These are phyloP conservation scores for Boletus putidus DNA, from an alignment of 1,284 basidiomycete genomes.

Conservation along the genomic window DNA sequence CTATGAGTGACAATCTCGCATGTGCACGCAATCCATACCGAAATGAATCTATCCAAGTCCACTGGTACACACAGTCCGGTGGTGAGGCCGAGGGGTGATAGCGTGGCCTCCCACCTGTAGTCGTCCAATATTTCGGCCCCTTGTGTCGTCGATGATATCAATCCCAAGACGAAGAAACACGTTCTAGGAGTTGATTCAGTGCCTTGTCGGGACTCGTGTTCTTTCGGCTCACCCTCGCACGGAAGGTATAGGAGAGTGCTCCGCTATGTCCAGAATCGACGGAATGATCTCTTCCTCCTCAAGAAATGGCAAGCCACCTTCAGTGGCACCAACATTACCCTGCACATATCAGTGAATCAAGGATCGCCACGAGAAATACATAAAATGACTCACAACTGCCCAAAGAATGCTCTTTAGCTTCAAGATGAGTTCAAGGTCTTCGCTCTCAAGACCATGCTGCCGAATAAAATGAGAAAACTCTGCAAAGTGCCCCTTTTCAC, in stretches of 20 bases:
- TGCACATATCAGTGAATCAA: constrained; percentile 37
- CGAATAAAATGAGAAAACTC: constrained; percentile 92
- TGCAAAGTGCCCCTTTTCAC: constrained; percentile 87
- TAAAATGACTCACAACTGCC: constrained; percentile 75
- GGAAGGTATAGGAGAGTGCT: constrained; percentile 85
- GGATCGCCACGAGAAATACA: not conserved
- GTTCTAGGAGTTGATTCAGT: constrained; percentile 56
- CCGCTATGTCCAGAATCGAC: constrained; percentile 87
- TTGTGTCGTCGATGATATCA: constrained; percentile 72
- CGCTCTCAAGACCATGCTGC: constrained; percentile 80
- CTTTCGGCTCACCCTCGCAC: constrained; percentile 79
- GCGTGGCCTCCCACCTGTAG: constrained; percentile 88
- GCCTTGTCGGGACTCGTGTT: not conserved
- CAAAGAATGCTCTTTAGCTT: constrained; percentile 95
- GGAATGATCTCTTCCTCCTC: constrained; percentile 94
- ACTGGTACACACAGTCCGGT: constrained; percentile 90
- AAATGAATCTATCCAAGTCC: constrained; percentile 78
- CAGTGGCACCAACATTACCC: constrained; percentile 93
- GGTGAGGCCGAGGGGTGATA: constrained; percentile 83
- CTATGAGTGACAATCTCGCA: not conserved
- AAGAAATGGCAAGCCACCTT: constrained; percentile 89
- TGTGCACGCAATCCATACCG: constrained; percentile 52
- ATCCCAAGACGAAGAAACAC: constrained; percentile 92
- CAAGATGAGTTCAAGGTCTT: constrained; percentile 80
- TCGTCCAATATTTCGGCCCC: constrained; percentile 86